A percentile compares a stretch with the other conserved stretches of the same genome.
phyloP scores from a whole-genome alignment of 306 rosid genomes.

The Medicago truncatula region MtrunA17r5.0-ANR NC_053045.1:51796501-51797000 shows the following conservation, averaged over 20 bases:
- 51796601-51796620: slow-evolving; percentile 10
- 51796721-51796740: slow-evolving; percentile 88
- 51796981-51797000: too few species aligned
- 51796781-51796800: neutral
- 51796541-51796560: neutral
- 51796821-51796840: too few species aligned
- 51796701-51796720: slow-evolving; percentile 96
- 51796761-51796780: slow-evolving; percentile 28
- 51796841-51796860: too few species aligned
- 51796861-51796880: too few species aligned
- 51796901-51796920: too few species aligned
- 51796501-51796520: slow-evolving; percentile 42
- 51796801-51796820: neutral
- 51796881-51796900: too few species aligned
- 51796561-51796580: neutral
- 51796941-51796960: too few species aligned
- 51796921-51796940: too few species aligned
- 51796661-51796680: slow-evolving; percentile 83
- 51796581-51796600: neutral
- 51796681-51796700: slow-evolving; percentile 92
- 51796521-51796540: slow-evolving; percentile 1
- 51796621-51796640: slow-evolving; percentile 63
- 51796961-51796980: too few species aligned
- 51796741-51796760: slow-evolving; percentile 31
- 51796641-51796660: slow-evolving; percentile 86